Base-by-base conservation (phyloP, 2,329 filamentous ascomycete species). In the Plenodomus biglobosus region DNA sequence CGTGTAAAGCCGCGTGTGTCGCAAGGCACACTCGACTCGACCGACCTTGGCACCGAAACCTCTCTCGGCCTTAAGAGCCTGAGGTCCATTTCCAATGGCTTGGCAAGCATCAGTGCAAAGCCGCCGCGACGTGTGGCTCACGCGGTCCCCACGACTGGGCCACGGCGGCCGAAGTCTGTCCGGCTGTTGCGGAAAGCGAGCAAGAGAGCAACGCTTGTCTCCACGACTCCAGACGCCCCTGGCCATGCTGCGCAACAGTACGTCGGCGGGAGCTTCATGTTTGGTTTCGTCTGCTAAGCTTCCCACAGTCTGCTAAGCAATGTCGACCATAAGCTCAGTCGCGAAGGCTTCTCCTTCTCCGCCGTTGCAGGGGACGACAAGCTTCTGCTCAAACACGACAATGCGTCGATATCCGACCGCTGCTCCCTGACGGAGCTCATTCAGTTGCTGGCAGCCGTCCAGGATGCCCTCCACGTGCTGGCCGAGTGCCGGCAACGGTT, bases 201-300 rank as follows among this genome's bases (percentile, higher is more conserved):
- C 17, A 51, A 51, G 32, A 44, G 56, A 58, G 66, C 50, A 43
- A 43, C 55, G 55, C 44, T 52, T 58, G 50, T 42, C 54, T 43
- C 62, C 59, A 59, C 53, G 38, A 50, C 54, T 55, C 60, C 58
- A 69, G 66, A 68, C 66, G 44, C 57, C 47, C 53, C 59, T 66
- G 60, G 58, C 42, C 58, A 62, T 46, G 54, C 68, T 52, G 55
- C 70, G 65, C 67, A 70, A 68, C 66, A 66, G 69, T 72, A 70
- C 45, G 68, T 66, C 46, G 19, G 56, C 37, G 58, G 55, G 60
- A 51, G 40, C 52, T 58, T 59, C 32, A 44, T 56, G 61, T 69
- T 68, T 66, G 55, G 65, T 66, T 68, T 64, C 56, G 55, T 42
- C 41, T 56, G 52, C 65, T 69, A 60, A 71, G 58, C 56, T 61